phyloP scores from a whole-genome alignment of 2,329 filamentous ascomycete species.

The Hymenoscyphus infarciens region DNA sequence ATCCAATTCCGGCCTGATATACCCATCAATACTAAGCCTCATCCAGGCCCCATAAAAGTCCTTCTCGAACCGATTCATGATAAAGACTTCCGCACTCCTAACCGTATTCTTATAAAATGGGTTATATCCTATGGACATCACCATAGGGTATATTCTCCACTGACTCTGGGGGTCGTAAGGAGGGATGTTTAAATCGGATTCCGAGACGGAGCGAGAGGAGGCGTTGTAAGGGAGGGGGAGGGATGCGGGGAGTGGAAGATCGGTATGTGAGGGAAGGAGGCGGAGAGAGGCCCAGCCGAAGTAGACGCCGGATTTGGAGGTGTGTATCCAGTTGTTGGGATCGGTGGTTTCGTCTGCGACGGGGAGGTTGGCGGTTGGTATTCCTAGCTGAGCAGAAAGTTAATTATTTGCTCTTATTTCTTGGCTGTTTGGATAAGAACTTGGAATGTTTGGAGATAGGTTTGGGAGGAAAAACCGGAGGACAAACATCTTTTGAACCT shows the following conservation, averaged over 20 bases:
- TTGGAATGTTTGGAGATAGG: neutral
- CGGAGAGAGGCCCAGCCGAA: slow-evolving; percentile 84
- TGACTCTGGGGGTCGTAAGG: slow-evolving; percentile 14
- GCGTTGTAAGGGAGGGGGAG: neutral
- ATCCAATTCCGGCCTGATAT: slow-evolving; percentile 84
- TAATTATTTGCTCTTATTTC: neutral
- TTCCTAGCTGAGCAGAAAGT: slow-evolving; percentile 66
- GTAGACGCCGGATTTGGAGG: slow-evolving; percentile 72
- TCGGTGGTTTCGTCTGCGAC: slow-evolving; percentile 41
- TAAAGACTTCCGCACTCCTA: slow-evolving; percentile 83
- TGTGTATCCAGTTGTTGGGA: slow-evolving; percentile 42
- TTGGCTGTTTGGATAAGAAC: neutral
- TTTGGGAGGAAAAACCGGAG: slow-evolving; percentile 20
- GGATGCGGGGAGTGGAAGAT: slow-evolving; percentile 19
- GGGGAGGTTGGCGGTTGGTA: slow-evolving; percentile 91
- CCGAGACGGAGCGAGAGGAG: slow-evolving; percentile 20
- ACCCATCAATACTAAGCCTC: slow-evolving; percentile 77
- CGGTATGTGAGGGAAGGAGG: slow-evolving; percentile 48
- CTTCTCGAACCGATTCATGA: slow-evolving; percentile 69
- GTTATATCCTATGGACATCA: slow-evolving; percentile 95
- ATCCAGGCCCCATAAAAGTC: slow-evolving; percentile 87
- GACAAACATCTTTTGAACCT: slow-evolving; percentile 78
- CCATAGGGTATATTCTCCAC: slow-evolving; percentile 69
- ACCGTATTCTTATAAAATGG: slow-evolving; percentile 93
- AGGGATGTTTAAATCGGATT: slow-evolving; percentile 27